Base-by-base conservation (phyloP, 306 rosid genomes). In the Crotalaria pallida region DNA sequence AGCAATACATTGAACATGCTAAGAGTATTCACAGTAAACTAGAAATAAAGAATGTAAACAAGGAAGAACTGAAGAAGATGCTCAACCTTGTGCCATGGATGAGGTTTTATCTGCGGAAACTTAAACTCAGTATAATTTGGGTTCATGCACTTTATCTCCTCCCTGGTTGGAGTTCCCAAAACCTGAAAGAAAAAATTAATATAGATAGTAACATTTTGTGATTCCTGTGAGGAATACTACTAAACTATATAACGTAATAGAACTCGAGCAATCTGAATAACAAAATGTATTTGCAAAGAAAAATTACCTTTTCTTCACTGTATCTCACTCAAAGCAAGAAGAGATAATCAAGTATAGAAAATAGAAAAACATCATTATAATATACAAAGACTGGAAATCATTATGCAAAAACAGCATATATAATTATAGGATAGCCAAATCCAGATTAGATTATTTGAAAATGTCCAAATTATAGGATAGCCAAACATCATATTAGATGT, bases 91-190 rank as follows among this genome's bases (percentile, higher is more conserved):
- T 94, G 98, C 98, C 98, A 94, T 6, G 98, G 98, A 80, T 94
- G 98, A 75, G 98, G 98, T 84, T 94, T 90, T 78, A 94, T 94
- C 91, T 94, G 98, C 2, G 98, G 98, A 84, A 94, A 94, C 77
- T 94, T 94, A 69, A 89, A 94, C 65, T 94, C 98, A 1, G 97
- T 94, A 73, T 94, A 94, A 75, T 94, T 94, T 72, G 98, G 98
- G 80, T 94, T 94, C 98, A 94, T 94, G 86, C 98, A 94, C 83
- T 94, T 94, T 80, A 94, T 94, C 96, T 94, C 98, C 77, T 94
- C 98, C 73, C 98, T 90, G 16, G 97, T 94, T 44, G 98, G 98
- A 48, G 98, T 94, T 73, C 98, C 98, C 87, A 94, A 83, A 82
- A 94, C 96, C 98, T 94, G 88, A 53, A 53, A 67, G 38, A 63